Conservation (phyloP, 1,284 basidiomycete species). For the Ganoderma lucidum region DNA sequence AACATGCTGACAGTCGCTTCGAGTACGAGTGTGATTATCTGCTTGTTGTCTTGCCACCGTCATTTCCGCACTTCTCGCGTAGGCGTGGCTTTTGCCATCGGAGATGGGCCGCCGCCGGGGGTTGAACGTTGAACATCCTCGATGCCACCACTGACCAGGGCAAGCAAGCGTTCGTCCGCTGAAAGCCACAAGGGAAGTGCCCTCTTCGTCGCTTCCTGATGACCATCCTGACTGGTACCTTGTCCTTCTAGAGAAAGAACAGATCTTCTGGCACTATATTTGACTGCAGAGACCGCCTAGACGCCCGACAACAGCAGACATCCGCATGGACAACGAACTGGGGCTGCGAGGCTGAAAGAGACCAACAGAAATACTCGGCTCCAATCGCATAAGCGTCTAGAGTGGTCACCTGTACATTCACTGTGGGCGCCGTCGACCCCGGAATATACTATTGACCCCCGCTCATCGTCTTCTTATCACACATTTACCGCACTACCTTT, state of each 20-base stretch:
- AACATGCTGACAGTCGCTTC: not conserved
- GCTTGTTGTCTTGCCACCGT: not conserved
- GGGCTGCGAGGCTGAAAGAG: not conserved
- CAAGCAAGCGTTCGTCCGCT: not conserved
- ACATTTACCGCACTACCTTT: not conserved
- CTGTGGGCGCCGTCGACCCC: not conserved
- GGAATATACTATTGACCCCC: not conserved
- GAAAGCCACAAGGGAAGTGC: not conserved
- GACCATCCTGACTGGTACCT: conserved; percentile 2
- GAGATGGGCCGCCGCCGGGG: not conserved
- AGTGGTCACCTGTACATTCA: conserved; percentile 4
- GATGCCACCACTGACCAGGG: no score
- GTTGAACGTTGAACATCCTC: not conserved
- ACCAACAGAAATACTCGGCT: not conserved
- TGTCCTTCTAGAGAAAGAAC: not conserved
- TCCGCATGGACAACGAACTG: not conserved
- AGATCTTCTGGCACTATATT: not conserved
- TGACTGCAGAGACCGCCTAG: not conserved
- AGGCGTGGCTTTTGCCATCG: not conserved
- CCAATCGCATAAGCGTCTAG: not conserved
- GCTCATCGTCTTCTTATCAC: not conserved
- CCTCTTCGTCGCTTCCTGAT: not conserved
- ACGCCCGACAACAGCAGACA: not conserved
- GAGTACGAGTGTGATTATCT: not conserved
- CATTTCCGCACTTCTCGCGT: not conserved